A percentile compares a stretch with the other conserved stretches of the same genome.
These are phyloP conservation scores for Mycena galericulata DNA, from an alignment of 768 basidiomycete species.

Conservation along the genomic window DNA sequence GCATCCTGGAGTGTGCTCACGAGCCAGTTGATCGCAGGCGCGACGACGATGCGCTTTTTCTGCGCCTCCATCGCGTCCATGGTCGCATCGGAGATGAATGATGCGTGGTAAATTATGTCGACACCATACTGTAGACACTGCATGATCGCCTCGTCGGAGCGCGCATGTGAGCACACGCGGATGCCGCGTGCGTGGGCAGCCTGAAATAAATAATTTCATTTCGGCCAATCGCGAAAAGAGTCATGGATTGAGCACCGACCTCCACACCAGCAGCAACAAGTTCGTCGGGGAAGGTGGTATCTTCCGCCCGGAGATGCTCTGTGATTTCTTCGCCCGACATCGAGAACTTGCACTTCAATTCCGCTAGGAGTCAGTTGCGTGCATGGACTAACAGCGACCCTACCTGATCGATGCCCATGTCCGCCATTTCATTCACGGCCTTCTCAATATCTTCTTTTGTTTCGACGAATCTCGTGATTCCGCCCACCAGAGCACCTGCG, in stretches of 20 bases:
- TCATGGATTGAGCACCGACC: constrained; percentile 5
- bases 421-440: constrained; percentile 40
- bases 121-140: constrained; percentile 51
- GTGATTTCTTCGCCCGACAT: constrained; percentile 54
- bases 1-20: constrained; percentile 43
- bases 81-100: constrained; percentile 50
- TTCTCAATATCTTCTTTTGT: constrained; percentile 43
- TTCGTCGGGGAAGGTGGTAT: constrained; percentile 48
- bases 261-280: constrained; percentile 49
- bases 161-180: constrained; percentile 52
- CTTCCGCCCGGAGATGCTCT: constrained; percentile 48
- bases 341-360: constrained; percentile 45
- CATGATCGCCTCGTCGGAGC: constrained; percentile 47
- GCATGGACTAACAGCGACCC: not conserved
- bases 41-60: constrained; percentile 48
- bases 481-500: constrained; percentile 44
- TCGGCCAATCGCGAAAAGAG: not conserved
- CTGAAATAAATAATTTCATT: not conserved
- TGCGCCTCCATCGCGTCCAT: constrained; percentile 52
- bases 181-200: constrained; percentile 48
- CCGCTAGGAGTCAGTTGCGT: not conserved
- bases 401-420: constrained; percentile 31
- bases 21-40: constrained; percentile 47
- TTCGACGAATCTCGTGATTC: constrained; percentile 48
- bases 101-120: constrained; percentile 44